phyloP scores from a whole-genome alignment of 768 basidiomycete genomes.

The Dioszegia aurantiaca region DNA sequence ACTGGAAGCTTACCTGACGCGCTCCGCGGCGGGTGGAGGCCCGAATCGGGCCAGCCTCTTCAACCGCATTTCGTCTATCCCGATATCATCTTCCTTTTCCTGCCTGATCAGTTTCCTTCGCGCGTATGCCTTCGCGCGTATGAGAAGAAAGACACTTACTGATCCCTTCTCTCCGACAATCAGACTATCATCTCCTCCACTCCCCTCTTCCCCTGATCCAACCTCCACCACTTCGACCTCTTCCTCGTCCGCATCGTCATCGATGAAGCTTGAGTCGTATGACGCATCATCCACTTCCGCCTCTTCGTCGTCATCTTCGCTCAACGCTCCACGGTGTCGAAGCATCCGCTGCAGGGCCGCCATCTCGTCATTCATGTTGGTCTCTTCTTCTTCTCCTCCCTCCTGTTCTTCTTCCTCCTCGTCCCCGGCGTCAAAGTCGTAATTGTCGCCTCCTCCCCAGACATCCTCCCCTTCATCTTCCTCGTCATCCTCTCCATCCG shows the following conservation, averaged over 20 bases:
- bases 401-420: conserved; percentile 8
- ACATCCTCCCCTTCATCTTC: neutral
- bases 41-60: too few relatives aligned
- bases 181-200: neutral
- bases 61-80: too few relatives aligned
- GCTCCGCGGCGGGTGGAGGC: too few relatives aligned
- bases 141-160: neutral
- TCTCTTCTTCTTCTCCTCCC: conserved; percentile 13
- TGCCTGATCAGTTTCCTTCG: too few relatives aligned
- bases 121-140: too few relatives aligned
- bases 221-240: conserved; percentile 1
- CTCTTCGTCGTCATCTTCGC: neutral
- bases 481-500: conserved; percentile 60
- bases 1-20: too few relatives aligned
- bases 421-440: conserved; percentile 19
- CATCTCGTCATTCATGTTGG: neutral
- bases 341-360: conserved; percentile 4
- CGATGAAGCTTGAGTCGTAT: conserved; percentile 24
- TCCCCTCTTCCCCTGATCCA: neutral
- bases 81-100: too few relatives aligned
- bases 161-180: neutral
- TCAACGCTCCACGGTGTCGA: conserved; percentile 1
- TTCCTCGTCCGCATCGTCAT: conserved; percentile 15
- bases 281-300: conserved; percentile 1
- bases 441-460: conserved; percentile 15